Evolutionary conservation across 352 stramenopile genomes (phyloP), one percentile per base, ranked within the genome.

Genomic region (Phytophthora crassamura): DNA sequence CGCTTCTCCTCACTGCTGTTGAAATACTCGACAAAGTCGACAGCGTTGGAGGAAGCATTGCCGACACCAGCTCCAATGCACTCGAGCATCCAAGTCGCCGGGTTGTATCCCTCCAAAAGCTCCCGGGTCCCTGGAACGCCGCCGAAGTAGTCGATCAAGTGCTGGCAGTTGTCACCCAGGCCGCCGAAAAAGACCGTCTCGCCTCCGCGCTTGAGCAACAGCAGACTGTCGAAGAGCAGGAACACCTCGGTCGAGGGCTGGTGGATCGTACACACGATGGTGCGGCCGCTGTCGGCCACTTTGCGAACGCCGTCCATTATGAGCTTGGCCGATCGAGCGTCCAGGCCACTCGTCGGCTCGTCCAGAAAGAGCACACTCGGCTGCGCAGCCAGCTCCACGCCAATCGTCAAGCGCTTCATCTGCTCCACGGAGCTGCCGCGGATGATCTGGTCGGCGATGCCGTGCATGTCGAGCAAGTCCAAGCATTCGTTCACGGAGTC

Each of bases 261-360:
- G 50, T 97, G 90, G 64, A 97, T 97, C 14, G 90, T 97, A 48
- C 85, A 89, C 30, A 93, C 72, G n/a, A 98, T 77, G 7, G 82
- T 94, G 6, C 77, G 65, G 2, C 90, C 89, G 12, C 77, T 76
- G 48, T 78, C 61, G 2, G 89, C 89, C 36, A 97, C 81, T 38
- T 95, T 93, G 52, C 92, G 89, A 20, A 97, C 77, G 2, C 94
- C 79, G 16, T 92, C 77, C 61, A 97, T 91, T 28, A 97, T n/a
- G n/a, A n/a, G n/a, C n/a, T n/a, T n/a, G n/a, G n/a, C n/a, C n/a
- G n/a, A n/a, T n/a, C n/a, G n/a, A n/a, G n/a, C n/a, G n/a, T n/a
- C n/a, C n/a, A n/a, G n/a, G n/a, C n/a, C n/a, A n/a, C n/a, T n/a
- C n/a, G n/a, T n/a, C n/a, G n/a, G n/a, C n/a, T n/a, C n/a, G n/a